Conservation (phyloP, 768 basidiomycete genomes). For the Podaxis rugospora region DNA sequence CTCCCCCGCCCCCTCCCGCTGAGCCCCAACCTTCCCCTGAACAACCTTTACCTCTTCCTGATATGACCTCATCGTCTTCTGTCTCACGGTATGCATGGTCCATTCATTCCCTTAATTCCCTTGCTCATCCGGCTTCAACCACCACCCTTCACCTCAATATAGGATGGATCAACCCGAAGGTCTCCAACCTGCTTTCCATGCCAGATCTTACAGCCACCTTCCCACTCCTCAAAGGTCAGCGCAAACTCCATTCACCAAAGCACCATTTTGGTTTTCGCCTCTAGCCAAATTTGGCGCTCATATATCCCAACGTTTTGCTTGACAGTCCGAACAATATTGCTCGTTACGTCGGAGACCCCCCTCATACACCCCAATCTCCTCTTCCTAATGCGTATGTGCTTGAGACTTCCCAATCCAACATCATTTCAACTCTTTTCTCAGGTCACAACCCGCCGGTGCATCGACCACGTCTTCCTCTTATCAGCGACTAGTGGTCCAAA, state of each 20-base stretch:
- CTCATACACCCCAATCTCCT: conserved; percentile 14
- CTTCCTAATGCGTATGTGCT: conserved; percentile 9
- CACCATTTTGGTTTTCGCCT: not conserved
- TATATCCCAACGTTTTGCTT: conserved; percentile 5
- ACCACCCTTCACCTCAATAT: not conserved
- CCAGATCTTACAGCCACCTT: conserved; percentile 26
- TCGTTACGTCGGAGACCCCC: conserved; percentile 9
- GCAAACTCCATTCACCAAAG: not conserved
- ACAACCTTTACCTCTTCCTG: conserved; percentile 5
- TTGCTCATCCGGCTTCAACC: conserved; percentile 3
- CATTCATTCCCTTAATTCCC: not conserved
- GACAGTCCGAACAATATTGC: conserved; percentile 15
- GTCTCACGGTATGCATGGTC: conserved; percentile 9
- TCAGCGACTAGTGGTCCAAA: conserved; percentile 10
- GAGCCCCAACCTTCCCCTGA: not conserved
- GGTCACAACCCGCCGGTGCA: not conserved
- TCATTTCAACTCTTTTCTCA: not conserved
- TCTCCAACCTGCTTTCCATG: conserved; percentile 18
- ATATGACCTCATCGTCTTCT: conserved; percentile 12
- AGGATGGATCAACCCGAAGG: conserved; percentile 16
- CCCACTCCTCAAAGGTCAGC: conserved; percentile 33
- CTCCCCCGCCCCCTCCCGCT: not conserved
- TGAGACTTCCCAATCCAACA: not conserved
- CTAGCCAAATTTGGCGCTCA: not conserved
- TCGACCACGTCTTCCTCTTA: conserved; percentile 6